A percentile compares a stretch with the other conserved stretches of the same genome.
These are phyloP conservation scores for Botryotinia globosa DNA, from an alignment of 2,329 filamentous ascomycete genomes.

Conservation along the genomic window DNA sequence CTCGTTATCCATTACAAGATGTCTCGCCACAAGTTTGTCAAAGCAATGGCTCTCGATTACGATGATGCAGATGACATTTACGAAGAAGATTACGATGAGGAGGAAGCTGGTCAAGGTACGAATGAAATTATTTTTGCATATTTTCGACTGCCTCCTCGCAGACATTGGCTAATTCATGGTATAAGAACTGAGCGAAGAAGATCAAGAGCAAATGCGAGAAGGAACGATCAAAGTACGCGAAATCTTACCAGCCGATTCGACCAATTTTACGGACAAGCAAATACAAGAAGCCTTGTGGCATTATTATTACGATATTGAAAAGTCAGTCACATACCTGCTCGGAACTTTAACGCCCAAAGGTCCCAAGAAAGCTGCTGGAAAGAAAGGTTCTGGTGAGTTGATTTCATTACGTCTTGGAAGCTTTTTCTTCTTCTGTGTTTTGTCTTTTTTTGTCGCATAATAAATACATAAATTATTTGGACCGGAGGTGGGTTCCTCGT, in stretches of 20 bases:
- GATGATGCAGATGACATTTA: slow-evolving; percentile 46
- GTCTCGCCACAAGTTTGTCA: slow-evolving; percentile 43
- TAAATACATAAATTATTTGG: slow-evolving; percentile 7
- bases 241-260: slow-evolving; percentile 57
- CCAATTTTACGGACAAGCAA: slow-evolving; percentile 59
- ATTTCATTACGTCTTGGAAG: slow-evolving; percentile 26
- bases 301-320: slow-evolving; percentile 91
- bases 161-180: slow-evolving; percentile 14
- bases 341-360: slow-evolving; percentile 47
- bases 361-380: slow-evolving; percentile 34
- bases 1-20: slow-evolving; percentile 31
- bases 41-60: slow-evolving; percentile 44
- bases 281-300: slow-evolving; percentile 92
- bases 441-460: background rate
- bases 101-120: slow-evolving; percentile 39
- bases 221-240: slow-evolving; percentile 65
- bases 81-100: slow-evolving; percentile 41
- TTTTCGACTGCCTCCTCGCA: background rate
- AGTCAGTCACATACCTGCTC: slow-evolving; percentile 76
- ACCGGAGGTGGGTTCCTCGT: slow-evolving; percentile 33
- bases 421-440: background rate
- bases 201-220: slow-evolving; percentile 55
- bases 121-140: background rate
- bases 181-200: slow-evolving; percentile 39
- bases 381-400: slow-evolving; percentile 39